phyloP scores from a whole-genome alignment of 2,329 filamentous ascomycete genomes.

The Penicillium sp. region DNA sequence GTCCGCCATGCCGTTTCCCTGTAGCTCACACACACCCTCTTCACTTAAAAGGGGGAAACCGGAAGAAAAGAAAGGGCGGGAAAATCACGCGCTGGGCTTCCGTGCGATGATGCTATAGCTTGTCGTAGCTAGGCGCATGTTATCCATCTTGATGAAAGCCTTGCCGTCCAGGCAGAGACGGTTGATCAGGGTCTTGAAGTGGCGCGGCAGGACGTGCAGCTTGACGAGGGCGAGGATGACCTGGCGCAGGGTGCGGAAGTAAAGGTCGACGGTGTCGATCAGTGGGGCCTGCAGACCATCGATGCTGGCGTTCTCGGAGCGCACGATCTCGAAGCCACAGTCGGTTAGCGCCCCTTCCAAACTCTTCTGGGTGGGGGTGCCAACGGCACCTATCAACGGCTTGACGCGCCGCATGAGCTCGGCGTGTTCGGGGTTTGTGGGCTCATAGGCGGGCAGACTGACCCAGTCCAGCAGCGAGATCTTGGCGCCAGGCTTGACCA shows the following conservation, averaged over 20 bases:
- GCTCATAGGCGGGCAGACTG: conserved; percentile 49
- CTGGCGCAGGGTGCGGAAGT: conserved; percentile 51
- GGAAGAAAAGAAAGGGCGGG: not conserved
- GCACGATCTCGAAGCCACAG: conserved; percentile 48
- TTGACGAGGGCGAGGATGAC: conserved; percentile 49
- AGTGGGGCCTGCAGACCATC: conserved; percentile 51
- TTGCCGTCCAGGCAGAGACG: conserved; percentile 52
- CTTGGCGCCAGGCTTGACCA: conserved; percentile 50
- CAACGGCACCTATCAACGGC: conserved; percentile 53
- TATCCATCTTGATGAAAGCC: conserved; percentile 55
- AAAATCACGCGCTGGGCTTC: conserved; percentile 35
- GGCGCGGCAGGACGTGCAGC: conserved; percentile 45
- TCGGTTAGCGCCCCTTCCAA: conserved; percentile 46
- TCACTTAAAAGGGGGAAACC: not conserved
- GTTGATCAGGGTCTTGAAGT: conserved; percentile 53
- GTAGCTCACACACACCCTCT: not conserved
- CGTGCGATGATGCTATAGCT: conserved; percentile 52
- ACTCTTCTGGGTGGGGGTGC: conserved; percentile 49
- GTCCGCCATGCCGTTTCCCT: not conserved
- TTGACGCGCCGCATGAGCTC: conserved; percentile 54
- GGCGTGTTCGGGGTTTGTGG: conserved; percentile 45
- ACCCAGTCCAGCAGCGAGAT: conserved; percentile 53
- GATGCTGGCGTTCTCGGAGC: conserved; percentile 51
- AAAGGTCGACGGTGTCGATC: conserved; percentile 53
- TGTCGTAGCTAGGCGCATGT: conserved; percentile 50